Conservation (phyloP, 192 early-diverging fungal genomes). For the Dimargaris verticillata region DNA sequence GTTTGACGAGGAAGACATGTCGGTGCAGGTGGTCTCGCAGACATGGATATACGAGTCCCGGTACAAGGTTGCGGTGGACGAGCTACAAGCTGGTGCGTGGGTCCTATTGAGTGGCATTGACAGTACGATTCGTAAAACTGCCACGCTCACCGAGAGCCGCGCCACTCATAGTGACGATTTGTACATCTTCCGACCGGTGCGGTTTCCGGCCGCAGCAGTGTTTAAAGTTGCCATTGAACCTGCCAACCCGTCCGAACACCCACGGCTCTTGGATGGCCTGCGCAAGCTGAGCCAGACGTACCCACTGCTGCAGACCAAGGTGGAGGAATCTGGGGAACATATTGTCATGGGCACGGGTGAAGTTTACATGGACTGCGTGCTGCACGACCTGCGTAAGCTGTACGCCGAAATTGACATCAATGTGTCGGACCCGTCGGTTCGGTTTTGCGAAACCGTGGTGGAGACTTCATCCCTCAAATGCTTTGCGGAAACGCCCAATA, state of each 20-base stretch:
- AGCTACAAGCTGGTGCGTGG: constrained; percentile 73
- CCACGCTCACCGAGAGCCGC: constrained; percentile 66
- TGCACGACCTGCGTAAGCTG: constrained; percentile 85
- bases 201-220: constrained; percentile 64
- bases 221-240: constrained; percentile 95
- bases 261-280: constrained; percentile 93
- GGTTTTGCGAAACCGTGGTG: constrained; percentile 88
- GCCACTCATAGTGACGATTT: constrained; percentile 40
- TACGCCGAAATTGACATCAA: constrained; percentile 96
- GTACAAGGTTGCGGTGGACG: constrained; percentile 58
- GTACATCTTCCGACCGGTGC: constrained; percentile 71
- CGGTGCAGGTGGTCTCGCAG: constrained; percentile 42
- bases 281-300: constrained; percentile 93
- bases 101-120: constrained; percentile 87
- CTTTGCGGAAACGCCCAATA: constrained; percentile 97
- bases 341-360: constrained; percentile 89
- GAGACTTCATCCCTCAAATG: constrained; percentile 89
- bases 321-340: constrained; percentile 97
- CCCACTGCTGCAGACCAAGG: constrained; percentile 70
- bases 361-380: constrained; percentile 86
- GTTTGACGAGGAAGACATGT: constrained; percentile 94
- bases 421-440: constrained; percentile 92
- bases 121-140: constrained; percentile 81
- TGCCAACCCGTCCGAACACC: constrained; percentile 91
- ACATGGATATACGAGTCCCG: constrained; percentile 69